Evolutionary conservation across 495 filamentous ascomycete genomes (phyloP).

Genomic region (Aspergillus taichungensis): DNA sequence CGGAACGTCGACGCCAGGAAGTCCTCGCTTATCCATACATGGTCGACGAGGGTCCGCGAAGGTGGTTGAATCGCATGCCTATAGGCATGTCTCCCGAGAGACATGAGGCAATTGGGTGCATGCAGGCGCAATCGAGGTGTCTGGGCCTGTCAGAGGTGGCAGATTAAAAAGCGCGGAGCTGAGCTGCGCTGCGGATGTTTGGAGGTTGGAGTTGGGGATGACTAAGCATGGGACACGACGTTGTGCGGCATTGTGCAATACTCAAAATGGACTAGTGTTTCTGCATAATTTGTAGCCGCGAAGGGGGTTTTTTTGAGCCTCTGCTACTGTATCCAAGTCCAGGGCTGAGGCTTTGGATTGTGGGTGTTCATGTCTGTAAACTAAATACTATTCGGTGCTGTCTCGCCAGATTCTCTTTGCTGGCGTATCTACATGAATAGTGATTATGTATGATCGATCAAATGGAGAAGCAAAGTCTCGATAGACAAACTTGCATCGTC

Average conservation of each 20-base stretch:
- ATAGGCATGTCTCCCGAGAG: constrained; percentile 37
- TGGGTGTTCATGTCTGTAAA: background rate
- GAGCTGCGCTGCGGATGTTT: background rate
- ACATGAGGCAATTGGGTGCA: constrained; percentile 25
- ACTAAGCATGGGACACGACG: background rate
- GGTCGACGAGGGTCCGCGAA: constrained; percentile 20
- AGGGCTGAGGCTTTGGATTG: background rate
- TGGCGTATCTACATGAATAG: no score
- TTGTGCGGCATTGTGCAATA: no score
- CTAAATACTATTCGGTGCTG: background rate
- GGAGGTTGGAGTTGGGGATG: background rate
- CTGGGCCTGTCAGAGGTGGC: constrained; percentile 3
- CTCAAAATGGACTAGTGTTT: no score
- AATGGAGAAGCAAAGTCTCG: background rate
- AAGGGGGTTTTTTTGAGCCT: background rate
- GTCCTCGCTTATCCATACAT: constrained; percentile 50
- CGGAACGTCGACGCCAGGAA: constrained; percentile 40
- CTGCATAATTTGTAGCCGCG: background rate
- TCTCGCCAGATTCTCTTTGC: no score
- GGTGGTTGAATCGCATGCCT: constrained; percentile 29
- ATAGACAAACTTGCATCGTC: background rate
- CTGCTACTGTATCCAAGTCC: no score
- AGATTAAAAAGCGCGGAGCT: constrained; percentile 1
- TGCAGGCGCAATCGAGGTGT: constrained; percentile 20
- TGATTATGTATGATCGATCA: no score